These are phyloP conservation scores for Bruguiera gymnorhiza DNA, from an alignment of 345 rosid genomes.

Conservation along the genomic window DNA sequence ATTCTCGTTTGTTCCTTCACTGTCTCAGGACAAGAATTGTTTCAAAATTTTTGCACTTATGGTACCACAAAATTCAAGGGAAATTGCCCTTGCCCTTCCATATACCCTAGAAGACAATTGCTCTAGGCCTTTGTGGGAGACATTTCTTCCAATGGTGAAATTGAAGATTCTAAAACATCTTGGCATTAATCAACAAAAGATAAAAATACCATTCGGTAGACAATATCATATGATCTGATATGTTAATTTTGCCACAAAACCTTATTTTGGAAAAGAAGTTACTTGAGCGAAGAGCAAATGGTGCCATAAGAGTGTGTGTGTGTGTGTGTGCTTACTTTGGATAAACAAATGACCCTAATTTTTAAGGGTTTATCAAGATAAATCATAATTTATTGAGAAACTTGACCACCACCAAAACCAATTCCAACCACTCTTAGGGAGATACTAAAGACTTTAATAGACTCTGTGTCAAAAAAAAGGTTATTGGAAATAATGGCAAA, in stretches of 20 bases:
- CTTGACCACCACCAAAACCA: too few relatives aligned
- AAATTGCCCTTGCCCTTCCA: conserved; percentile 72
- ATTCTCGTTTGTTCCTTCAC: conserved; percentile 35
- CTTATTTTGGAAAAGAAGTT: not conserved
- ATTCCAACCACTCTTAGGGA: too few relatives aligned
- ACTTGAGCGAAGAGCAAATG: not conserved
- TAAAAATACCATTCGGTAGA: not conserved
- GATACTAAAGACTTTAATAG: too few relatives aligned
- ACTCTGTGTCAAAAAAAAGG: too few relatives aligned
- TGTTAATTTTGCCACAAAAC: not conserved
- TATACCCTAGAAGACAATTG: conserved; percentile 37
- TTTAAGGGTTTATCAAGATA: too few relatives aligned
- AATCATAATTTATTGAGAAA: too few relatives aligned
- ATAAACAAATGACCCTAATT: too few relatives aligned
- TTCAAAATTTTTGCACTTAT: conserved; percentile 50
- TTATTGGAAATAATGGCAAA: too few relatives aligned
- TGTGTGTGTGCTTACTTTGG: too few relatives aligned
- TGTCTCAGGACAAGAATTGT: conserved; percentile 33
- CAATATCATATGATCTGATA: not conserved
- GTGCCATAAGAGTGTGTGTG: too few relatives aligned
- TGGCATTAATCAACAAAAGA: conserved; percentile 24
- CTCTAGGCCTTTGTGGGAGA: conserved; percentile 26
- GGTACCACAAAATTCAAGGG: conserved; percentile 39
- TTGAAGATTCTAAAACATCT: conserved; percentile 44
- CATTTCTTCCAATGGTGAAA: conserved; percentile 30